Base-by-base conservation (phyloP, 306 rosid species). In the Coriaria nepalensis region DNA sequence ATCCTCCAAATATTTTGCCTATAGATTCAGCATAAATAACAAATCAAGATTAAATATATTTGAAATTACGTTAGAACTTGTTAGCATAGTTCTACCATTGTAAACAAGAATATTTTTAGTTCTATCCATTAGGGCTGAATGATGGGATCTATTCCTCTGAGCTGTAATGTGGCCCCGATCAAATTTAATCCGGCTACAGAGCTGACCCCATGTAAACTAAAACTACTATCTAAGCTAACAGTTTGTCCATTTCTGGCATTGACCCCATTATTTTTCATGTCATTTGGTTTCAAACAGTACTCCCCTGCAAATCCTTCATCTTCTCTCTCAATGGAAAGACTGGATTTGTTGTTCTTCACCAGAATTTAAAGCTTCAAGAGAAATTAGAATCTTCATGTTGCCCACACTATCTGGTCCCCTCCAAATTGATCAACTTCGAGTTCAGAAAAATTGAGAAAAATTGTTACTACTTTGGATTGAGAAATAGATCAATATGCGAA, bases 1-100 rank as follows among this genome's bases (percentile, higher is more conserved):
- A 59, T 51, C 97, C 97, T 37, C 95, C 94, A 65, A 79, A 90
- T 44, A 90, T 74, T 74, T 90, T 95, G 54, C 97, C 97, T 90
- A 48, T 45, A 45, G 45, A 43, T 41, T 7, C 47, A 63, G 53
- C 34, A 8, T 57, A 61, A 56, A 46, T 35, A 47, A 13, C 49
- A 45, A 57, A 40, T 10, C 52, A 14, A 47, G 29, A 36, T 45
- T 32, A 9, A 34, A 44, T 5, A 56, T 12, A 49, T 4, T 10
- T 52, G 45, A 37, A 39, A 8, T 10, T 1, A n/a, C 20, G 6
- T 13, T 2, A 10, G 49, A n/a, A 6, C 35, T 20, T 20, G 29
- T 20, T 20, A 20, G 29, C 29, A 20, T 20, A 20, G 29, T 20
- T 20, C 29, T 20, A 84, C 97, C 97, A 34, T 90, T 84, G 62